Evolutionary conservation across 768 basidiomycete genomes (phyloP).

Genomic region (Suillus subaureus): DNA sequence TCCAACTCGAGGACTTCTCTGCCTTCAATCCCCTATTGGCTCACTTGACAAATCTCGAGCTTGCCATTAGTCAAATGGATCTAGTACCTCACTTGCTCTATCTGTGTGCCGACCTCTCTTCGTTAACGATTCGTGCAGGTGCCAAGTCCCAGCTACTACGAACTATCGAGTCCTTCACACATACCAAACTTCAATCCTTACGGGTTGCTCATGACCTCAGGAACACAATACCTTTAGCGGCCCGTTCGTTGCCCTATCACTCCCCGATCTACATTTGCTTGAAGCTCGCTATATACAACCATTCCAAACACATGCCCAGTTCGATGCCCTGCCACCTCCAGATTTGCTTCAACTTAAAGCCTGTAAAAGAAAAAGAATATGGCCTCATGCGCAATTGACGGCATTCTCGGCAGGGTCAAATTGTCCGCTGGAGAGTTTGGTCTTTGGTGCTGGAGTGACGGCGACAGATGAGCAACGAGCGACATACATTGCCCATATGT

Average conservation of each 20-base stretch:
- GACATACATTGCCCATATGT: slow-evolving; percentile 13
- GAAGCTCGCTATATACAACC: not conserved
- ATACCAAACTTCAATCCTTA: slow-evolving; percentile 17
- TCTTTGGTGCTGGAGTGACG: slow-evolving; percentile 8
- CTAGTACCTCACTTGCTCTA: not conserved
- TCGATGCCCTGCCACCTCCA: not conserved
- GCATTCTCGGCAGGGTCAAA: slow-evolving; percentile 22
- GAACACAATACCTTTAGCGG: not conserved
- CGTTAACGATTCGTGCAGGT: slow-evolving; percentile 12
- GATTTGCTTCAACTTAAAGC: slow-evolving; percentile 12
- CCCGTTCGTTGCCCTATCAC: slow-evolving; percentile 17
- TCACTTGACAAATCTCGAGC: slow-evolving; percentile 19
- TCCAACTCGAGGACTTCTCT: slow-evolving; percentile 10
- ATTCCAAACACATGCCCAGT: not conserved
- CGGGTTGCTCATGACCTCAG: not conserved
- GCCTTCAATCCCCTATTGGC: slow-evolving; percentile 20
- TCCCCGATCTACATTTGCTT: slow-evolving; percentile 10
- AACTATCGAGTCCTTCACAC: slow-evolving; percentile 8
- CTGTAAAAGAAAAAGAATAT: too few relatives aligned
- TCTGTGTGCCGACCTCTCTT: not conserved
- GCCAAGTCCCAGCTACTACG: not conserved
- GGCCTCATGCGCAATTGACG: slow-evolving; percentile 17
- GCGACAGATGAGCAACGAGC: slow-evolving; percentile 18
- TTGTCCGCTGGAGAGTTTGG: slow-evolving; percentile 15
- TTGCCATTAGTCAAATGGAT: not conserved